Base-by-base conservation (phyloP, 768 basidiomycete species). In the Russula lepida region DNA sequence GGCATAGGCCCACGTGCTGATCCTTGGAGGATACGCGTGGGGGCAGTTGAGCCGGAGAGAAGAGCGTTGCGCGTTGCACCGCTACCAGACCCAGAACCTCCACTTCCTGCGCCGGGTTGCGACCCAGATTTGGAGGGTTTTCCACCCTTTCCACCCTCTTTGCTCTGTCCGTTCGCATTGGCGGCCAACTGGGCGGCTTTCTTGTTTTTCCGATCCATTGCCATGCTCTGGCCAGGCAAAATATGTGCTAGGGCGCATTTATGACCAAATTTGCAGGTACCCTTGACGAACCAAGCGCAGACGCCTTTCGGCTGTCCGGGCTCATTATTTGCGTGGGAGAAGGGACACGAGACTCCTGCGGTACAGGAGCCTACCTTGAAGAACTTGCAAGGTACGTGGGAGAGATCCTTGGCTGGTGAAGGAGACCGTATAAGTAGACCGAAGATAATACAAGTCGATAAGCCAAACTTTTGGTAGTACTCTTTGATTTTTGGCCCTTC, bases 141-240 rank as follows among this genome's bases (percentile, higher is more conserved):
- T 2, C 70, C 71, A 12, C 69, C 74, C 46, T 74, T 77, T 28
- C 75, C 63, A 41, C 71, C 69, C 59, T 75, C 68, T 56, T 73
- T 64, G 51, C 75, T 64, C 19, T 69, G 67, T 6, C 72, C 68
- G 54, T 71, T 72, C 25, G 76, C 71, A 15, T 71, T 76, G 6
- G 77, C 75, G 3, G 85, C 84, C 32, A 81, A 71, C 68, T 92
- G 90, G 0, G 91, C 91, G 15, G 89, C 85, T 71, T 92, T 92
- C 78, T 98, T 98, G 77, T 98, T 98, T 81, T 97, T 95, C 67
- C 94, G 78, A 70, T 98, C 95, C 91, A 95, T 95, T 7, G 87
- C 82, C 84, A 95, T 88, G 69, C 81, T 86, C 75, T 98, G 93
- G 9, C 95, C 95, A 1, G 95, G 95, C 8, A 94, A 79, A 56